Evolutionary conservation across 257 asterid genomes (phyloP).

Genomic region (Fraxinus americana): DNA sequence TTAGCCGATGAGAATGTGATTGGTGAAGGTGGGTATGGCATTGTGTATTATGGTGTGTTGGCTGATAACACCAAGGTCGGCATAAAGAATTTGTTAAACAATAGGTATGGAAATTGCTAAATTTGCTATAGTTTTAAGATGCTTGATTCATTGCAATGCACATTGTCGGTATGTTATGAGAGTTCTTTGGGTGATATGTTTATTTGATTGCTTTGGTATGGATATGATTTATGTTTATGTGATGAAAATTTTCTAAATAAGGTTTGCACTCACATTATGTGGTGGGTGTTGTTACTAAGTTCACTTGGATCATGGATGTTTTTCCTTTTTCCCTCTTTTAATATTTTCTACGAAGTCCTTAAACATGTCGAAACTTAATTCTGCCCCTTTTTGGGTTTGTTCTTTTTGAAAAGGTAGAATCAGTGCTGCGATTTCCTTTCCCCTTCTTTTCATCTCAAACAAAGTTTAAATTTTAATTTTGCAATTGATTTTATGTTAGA

Average conservation of each 20-base stretch:
- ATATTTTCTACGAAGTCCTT: not conserved
- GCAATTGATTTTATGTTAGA: not conserved
- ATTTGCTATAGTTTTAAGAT: slow-evolving; percentile 15
- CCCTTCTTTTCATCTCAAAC: not conserved
- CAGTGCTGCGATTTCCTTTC: not conserved
- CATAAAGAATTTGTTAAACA: slow-evolving; percentile 85
- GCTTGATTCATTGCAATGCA: not conserved
- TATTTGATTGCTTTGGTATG: not conserved
- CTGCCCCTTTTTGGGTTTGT: too few relatives aligned
- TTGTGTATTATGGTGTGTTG: slow-evolving; percentile 75
- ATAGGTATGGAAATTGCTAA: slow-evolving; percentile 49
- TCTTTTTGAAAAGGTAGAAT: too few relatives aligned
- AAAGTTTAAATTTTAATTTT: not conserved
- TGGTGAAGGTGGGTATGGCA: slow-evolving; percentile 97
- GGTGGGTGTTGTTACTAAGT: not conserved
- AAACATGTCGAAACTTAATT: not conserved
- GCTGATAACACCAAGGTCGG: slow-evolving; percentile 76
- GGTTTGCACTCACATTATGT: too few relatives aligned
- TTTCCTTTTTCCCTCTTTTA: not conserved
- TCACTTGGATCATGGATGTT: not conserved
- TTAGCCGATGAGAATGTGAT: slow-evolving; percentile 87
- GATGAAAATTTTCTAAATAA: too few relatives aligned
- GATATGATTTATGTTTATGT: not conserved
- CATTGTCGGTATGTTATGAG: not conserved
- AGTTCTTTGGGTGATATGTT: slow-evolving; percentile 10